These are phyloP conservation scores for Aegilops speltoides DNA, from an alignment of 176 grass and related monocot species.

Conservation along the genomic window DNA sequence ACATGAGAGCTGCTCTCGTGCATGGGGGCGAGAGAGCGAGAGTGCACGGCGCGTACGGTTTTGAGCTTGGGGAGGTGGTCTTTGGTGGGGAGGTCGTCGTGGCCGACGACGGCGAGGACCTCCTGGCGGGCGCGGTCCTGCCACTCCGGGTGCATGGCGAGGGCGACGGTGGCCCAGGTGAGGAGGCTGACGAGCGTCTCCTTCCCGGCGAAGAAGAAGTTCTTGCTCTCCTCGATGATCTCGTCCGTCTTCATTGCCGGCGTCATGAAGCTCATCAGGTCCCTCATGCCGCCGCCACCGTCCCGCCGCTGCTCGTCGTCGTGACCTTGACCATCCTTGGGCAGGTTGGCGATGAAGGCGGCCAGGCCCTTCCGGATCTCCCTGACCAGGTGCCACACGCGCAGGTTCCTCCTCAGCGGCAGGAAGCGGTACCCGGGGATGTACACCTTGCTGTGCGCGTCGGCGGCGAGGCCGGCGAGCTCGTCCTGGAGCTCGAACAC, in stretches of 20 bases:
- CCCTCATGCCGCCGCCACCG: conserved; percentile 36
- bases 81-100: conserved; percentile 44
- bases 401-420: conserved; percentile 61
- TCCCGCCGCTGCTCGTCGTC: background rate
- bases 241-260: conserved; percentile 41
- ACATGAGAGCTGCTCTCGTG: background rate
- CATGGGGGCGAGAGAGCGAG: background rate
- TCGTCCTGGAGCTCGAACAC: conserved; percentile 79
- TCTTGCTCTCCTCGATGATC: conserved; percentile 92
- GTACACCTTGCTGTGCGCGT: conserved; percentile 86
- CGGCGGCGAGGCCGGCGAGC: conserved; percentile 71
- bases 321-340: background rate
- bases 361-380: conserved; percentile 65
- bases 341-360: conserved; percentile 45
- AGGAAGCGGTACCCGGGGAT: conserved; percentile 94
- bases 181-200: conserved; percentile 79
- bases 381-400: conserved; percentile 70
- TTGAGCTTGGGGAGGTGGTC: conserved; percentile 82
- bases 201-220: conserved; percentile 89
- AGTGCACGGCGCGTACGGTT: conserved; percentile 27
- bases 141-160: conserved; percentile 96
- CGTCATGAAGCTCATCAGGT: conserved; percentile 76
- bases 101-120: conserved; percentile 74
- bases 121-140: conserved; percentile 78
- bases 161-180: conserved; percentile 84